Percentiles rank a stretch among this genome's conserved stretches.
Conservation (phyloP, 352 stramenopile species). For the Pythium rhizo-oryzae region DNA sequence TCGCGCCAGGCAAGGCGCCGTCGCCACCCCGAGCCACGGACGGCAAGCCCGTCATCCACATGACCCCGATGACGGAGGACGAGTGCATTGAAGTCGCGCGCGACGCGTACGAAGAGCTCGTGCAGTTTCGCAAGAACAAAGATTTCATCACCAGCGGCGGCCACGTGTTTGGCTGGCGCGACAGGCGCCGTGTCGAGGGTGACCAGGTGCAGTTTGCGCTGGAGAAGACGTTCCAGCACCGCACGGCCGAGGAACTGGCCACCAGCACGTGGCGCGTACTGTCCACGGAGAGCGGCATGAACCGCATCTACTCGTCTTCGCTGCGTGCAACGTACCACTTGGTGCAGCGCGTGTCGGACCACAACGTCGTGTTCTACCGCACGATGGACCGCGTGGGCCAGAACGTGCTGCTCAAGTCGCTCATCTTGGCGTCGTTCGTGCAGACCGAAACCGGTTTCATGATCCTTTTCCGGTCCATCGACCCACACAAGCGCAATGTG, state of each 20-base stretch:
- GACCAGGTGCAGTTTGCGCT: slow-evolving; percentile 65
- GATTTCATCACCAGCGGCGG: slow-evolving; percentile 51
- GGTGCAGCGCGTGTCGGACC: slow-evolving; percentile 54
- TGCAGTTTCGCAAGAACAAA: slow-evolving; percentile 41
- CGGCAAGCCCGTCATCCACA: slow-evolving; percentile 18
- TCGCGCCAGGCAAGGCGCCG: neutral
- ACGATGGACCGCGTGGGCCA: slow-evolving; percentile 53
- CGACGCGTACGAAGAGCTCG: slow-evolving; percentile 50
- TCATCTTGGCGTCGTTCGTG: slow-evolving; percentile 57
- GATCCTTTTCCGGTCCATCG: slow-evolving; percentile 64
- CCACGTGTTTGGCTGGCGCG: slow-evolving; percentile 66
- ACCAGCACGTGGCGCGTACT: slow-evolving; percentile 60
- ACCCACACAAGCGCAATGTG: slow-evolving; percentile 36
- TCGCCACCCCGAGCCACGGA: neutral
- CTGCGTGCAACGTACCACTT: slow-evolving; percentile 53
- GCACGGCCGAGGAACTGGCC: slow-evolving; percentile 42
- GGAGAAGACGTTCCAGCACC: slow-evolving; percentile 58
- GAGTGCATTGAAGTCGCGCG: slow-evolving; percentile 52
- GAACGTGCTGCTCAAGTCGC: slow-evolving; percentile 49
- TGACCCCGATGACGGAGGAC: slow-evolving; percentile 40
- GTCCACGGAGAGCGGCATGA: slow-evolving; percentile 53
- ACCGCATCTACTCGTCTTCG: slow-evolving; percentile 65
- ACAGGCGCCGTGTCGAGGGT: slow-evolving; percentile 49
- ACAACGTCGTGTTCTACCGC: slow-evolving; percentile 69
- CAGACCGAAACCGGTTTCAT: slow-evolving; percentile 62